phyloP scores from a whole-genome alignment of 1,284 basidiomycete genomes.

The Boletus sp. region DNA sequence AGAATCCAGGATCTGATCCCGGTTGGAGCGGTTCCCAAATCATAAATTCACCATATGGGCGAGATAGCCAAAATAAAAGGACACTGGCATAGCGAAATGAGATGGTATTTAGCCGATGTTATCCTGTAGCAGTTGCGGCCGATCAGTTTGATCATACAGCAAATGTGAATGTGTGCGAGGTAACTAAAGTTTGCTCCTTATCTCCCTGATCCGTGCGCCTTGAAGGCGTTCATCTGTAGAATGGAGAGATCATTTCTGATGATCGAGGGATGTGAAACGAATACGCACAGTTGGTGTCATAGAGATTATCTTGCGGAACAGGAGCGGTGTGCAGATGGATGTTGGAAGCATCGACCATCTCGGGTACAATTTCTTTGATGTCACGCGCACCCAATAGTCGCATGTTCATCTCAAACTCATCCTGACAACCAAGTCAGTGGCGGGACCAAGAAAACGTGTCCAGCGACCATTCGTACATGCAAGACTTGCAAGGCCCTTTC shows the following conservation, averaged over 20 bases:
- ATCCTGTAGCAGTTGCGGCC: background rate
- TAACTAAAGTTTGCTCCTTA: conserved; percentile 47
- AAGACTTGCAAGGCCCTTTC: conserved; percentile 76
- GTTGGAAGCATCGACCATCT: conserved; percentile 84
- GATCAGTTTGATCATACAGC: conserved; percentile 1
- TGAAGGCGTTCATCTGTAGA: conserved; percentile 41
- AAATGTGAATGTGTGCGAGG: background rate
- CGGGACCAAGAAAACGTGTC: background rate
- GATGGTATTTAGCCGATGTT: conserved; percentile 1
- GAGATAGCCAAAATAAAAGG: background rate
- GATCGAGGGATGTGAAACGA: background rate
- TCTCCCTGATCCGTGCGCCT: conserved; percentile 46
- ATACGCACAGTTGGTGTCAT: conserved; percentile 71
- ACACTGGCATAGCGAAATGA: conserved; percentile 2
- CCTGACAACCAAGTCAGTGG: conserved; percentile 43
- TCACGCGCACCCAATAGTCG: conserved; percentile 80
- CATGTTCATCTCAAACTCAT: conserved; percentile 95
- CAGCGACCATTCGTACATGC: conserved; percentile 50
- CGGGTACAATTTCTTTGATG: conserved; percentile 72
- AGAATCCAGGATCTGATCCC: background rate
- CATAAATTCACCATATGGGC: background rate
- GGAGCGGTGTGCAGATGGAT: conserved; percentile 59
- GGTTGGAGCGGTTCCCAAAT: background rate
- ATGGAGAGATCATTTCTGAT: conserved; percentile 28
- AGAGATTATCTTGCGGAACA: conserved; percentile 70